phyloP scores from a whole-genome alignment of 768 basidiomycete species.

The Termitomyces sp. region DNA sequence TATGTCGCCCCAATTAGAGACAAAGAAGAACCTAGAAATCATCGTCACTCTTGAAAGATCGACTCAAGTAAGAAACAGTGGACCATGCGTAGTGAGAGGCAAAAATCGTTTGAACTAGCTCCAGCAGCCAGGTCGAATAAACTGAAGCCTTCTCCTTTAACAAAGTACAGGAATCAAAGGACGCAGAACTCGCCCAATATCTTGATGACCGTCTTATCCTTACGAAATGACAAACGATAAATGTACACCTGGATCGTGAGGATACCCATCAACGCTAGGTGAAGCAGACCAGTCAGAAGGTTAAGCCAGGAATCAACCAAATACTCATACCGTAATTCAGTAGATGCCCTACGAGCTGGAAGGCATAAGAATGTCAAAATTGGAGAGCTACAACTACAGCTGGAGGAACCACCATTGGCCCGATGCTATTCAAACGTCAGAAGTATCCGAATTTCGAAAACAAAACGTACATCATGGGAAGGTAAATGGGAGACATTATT shows the following conservation, averaged over 20 bases:
- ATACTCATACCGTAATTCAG: not conserved
- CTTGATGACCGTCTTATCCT: not conserved
- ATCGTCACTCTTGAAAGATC: not conserved
- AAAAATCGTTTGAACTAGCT: not conserved
- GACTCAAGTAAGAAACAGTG: not conserved
- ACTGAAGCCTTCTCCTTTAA: not conserved
- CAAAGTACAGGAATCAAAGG: not conserved
- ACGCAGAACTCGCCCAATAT: not conserved
- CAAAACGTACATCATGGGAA: not conserved
- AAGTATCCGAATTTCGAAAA: not conserved
- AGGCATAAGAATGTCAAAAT: not conserved
- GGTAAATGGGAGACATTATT: not conserved
- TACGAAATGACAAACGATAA: not conserved
- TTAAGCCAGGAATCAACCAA: not conserved
- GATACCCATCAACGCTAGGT: not conserved
- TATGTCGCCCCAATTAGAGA: not conserved
- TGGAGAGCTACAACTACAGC: not conserved
- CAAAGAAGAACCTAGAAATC: not conserved
- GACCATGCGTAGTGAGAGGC: not conserved
- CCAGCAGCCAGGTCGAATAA: not conserved
- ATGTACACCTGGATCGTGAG: not conserved
- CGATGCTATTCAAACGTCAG: not conserved
- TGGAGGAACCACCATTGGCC: not conserved
- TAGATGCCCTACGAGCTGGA: not conserved
- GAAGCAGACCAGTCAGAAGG: not conserved